Evolutionary conservation across 805 yeast genomes (phyloP), one percentile per base, ranked within the genome.

Genomic region (Metschnikowia anglica): DNA sequence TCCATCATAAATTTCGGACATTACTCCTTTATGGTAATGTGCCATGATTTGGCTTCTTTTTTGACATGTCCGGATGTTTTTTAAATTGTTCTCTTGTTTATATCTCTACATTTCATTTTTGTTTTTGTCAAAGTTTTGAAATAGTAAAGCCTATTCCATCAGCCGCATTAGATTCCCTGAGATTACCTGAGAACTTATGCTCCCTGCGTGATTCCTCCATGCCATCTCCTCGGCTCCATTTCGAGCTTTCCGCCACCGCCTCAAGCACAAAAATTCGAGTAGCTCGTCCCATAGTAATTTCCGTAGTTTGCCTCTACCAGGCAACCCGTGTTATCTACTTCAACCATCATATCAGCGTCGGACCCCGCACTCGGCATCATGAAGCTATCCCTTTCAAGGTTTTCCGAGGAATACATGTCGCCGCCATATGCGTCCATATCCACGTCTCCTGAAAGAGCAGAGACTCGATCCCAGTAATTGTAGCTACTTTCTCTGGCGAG

Each of bases 381-480:
- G 25, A 15, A 29, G 6, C 25, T 2, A 19, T 33, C 38, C 15
- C 16, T 26, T 7, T 10, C 29, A 13, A 6, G 16, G 29, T 16
- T 16, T 5, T 26, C 16, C 3, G 16, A n/a, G 9, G 29, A 10
- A 26, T 13, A 26, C 12, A 12, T 5, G 12, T n/a, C 29, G 5
- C 25, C 37, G 15, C 28, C 17, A 31, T 25, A 29, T 5, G 31
- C 45, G 9, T 43, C 50, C 50, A 46, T 38, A 17, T 43, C 45
- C 11, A 53, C 34, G 41, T 66, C 71, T 15, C 35, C 39, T n/a
- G 57, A 56, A 11, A 59, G 37, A 6, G 39, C 20, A 6, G 54
- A 43, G 10, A 66, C 41, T 7, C 52, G 59, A 39, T 65, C 72
- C 72, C 73, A 68, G 49, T 68, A 68, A 33, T 54, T 56, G 44